A percentile compares a stretch with the other conserved stretches of the same genome.
These are phyloP conservation scores for Chytriomyces confervae DNA, from an alignment of 192 early-diverging fungal species.

Conservation along the genomic window DNA sequence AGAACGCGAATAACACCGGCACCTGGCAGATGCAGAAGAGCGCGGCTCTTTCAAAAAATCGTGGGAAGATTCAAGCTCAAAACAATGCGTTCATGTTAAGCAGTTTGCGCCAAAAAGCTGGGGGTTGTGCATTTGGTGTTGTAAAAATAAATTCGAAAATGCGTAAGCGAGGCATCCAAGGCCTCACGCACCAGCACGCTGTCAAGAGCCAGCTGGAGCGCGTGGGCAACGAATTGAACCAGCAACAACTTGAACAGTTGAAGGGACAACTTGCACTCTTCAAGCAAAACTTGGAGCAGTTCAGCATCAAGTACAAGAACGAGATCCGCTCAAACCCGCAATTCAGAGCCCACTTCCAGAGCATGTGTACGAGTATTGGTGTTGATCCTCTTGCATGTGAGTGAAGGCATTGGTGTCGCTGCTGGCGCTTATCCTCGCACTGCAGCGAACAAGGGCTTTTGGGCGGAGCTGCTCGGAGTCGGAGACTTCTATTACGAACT, in stretches of 20 bases:
- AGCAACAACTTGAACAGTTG: constrained; percentile 41
- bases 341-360: constrained; percentile 89
- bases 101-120: no score
- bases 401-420: neutral
- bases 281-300: constrained; percentile 82
- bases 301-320: constrained; percentile 82
- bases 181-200: no score
- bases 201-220: constrained; percentile 31
- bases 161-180: no score
- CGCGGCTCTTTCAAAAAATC: no score
- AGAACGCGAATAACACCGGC: no score
- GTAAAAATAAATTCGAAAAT: no score
- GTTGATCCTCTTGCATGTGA: constrained; percentile 90
- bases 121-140: no score
- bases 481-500: constrained; percentile 98
- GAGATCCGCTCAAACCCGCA: constrained; percentile 87
- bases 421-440: neutral
- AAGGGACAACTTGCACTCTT: constrained; percentile 58
- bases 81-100: no score
- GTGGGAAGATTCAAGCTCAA: no score
- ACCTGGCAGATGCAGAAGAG: no score
- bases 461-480: constrained; percentile 92
- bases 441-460: constrained; percentile 91
- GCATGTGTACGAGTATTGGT: constrained; percentile 91
- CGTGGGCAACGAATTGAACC: constrained; percentile 21